Evolutionary conservation across 192 early-diverging fungal species (phyloP), one percentile per base, ranked within the genome.

Genomic region (Coemansia nantahalensis): DNA sequence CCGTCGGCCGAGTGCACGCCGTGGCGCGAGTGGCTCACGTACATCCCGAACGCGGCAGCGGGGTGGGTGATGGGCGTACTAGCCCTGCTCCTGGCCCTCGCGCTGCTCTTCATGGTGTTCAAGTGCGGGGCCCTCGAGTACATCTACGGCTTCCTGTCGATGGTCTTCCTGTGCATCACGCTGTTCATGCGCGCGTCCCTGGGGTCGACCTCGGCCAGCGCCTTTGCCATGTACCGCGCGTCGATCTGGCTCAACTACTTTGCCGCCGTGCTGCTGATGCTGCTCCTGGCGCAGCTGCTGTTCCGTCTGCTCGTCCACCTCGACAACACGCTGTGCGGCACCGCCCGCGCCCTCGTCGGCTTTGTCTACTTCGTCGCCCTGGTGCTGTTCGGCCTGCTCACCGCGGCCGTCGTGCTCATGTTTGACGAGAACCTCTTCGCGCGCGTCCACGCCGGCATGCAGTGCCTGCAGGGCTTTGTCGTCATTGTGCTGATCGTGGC

Each of bases 21-120:
- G 40, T 60, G 54, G 58, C 70, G 70, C 57, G 70, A 73, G 41
- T 73, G 70, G 70, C 70, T 73, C 22, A 73, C 70, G n/a, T 73
- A 65, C 33, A 73, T 73, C 21, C 72, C 72, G 22, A 76, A 57
- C 36, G 54, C 64, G 3, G 60, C 60, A 0, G 72, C 65, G 16
- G 72, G 72, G 5, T 76, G 72, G 72, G 56, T 64, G 8, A 45
- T 76, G 21, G 72, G 72, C 24, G 51, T 52, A 0, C 19, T 73
- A 10, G 70, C 70, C 31, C 42, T 73, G 37, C 57, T 62, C 18
- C 41, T 73, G n/a, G 70, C 45, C 6, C 54, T 73, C 21, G 40
- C 15, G 2, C 59, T 73, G 13, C 35, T 73, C 31, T 23, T 64
- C 6, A 59, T 73, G 62, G 59, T 59, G 53, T 51, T 73, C 22